These are phyloP conservation scores for Backusella sp. DNA, from an alignment of 192 early-diverging fungal genomes.

Conservation along the genomic window DNA sequence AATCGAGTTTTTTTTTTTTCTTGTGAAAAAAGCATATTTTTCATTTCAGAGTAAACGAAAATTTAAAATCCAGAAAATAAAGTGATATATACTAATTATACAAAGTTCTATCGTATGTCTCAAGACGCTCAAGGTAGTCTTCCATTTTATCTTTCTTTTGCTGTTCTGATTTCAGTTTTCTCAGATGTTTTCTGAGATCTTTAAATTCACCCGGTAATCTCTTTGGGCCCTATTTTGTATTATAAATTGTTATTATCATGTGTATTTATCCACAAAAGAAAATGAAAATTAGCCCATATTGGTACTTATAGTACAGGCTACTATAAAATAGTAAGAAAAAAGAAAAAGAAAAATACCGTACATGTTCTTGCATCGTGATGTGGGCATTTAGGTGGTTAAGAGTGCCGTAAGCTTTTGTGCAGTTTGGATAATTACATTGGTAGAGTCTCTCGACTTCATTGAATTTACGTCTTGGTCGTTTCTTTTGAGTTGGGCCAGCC, in stretches of 20 bases:
- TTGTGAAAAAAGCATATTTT: not conserved
- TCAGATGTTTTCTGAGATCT: conserved; percentile 45
- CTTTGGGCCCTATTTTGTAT: conserved; percentile 17
- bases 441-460: conserved; percentile 66
- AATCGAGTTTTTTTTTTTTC: not conserved
- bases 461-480: conserved; percentile 54
- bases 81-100: not conserved
- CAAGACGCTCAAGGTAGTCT: not conserved
- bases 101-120: not conserved
- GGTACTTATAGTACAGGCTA: not conserved
- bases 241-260: not conserved
- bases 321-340: not conserved
- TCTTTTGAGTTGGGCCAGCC: conserved; percentile 49
- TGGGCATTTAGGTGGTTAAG: conserved; percentile 66
- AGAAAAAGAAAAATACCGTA: not conserved
- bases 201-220: conserved; percentile 46
- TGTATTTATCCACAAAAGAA: not conserved
- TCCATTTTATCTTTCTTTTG: conserved; percentile 8
- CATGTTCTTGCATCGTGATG: conserved; percentile 65
- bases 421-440: conserved; percentile 50
- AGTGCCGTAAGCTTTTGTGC: conserved; percentile 61
- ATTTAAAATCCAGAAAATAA: not conserved
- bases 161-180: conserved; percentile 3
- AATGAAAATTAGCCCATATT: conserved; percentile 4
- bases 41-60: not conserved